Base-by-base conservation (phyloP, 352 stramenopile genomes). In the Hyaloperonospora brassicae region DNA sequence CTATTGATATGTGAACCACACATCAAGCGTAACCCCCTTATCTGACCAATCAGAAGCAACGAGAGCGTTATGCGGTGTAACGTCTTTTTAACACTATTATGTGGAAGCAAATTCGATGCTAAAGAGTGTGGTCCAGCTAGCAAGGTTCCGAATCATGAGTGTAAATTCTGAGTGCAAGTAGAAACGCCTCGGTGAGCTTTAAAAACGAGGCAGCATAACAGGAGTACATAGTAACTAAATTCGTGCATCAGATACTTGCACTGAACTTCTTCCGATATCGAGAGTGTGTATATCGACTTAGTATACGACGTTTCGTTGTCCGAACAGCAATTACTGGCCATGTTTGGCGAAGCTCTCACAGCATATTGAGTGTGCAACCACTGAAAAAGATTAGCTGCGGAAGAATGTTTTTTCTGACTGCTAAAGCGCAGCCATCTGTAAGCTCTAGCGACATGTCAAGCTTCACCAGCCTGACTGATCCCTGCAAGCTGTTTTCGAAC, bases 211-310 rank as follows among this genome's bases (percentile, higher is more conserved):
- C 83, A 93, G 57, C 76, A 79, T 63, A 70, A 3, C 69, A 73
- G 10, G 83, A 51, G 91, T 73, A 73, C 56, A 81, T 17, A 57
- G 72, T 5, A 17, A 41, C 0, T 52, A 35, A 9, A 62, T 59
- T 1, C 63, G 62, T 9, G 31, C 42, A n/a, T n/a, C 0, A 61
- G 5, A 91, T 89, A 62, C 43, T 67, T 0, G 62, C 59, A 17
- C 61, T 93, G 0, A 75, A 52, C 17, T 5, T 70, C 59, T 21
- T 82, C 66, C 39, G 83, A 93, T 55, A 87, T 93, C 56, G 47
- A 91, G 7, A 80, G 83, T 12, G 83, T 93, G 40, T 90, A 89
- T 51, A 85, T 88, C 47, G 89, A 89, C 44, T 78, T 78, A 2
- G 89, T 89, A 64, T 88, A 89, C 43, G 70, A 87, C 35, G 50